Percentiles rank a stretch among this genome's conserved stretches.
These are phyloP conservation scores for Talaromyces sp. DNA, from an alignment of 2,329 filamentous ascomycete species.

Conservation along the genomic window DNA sequence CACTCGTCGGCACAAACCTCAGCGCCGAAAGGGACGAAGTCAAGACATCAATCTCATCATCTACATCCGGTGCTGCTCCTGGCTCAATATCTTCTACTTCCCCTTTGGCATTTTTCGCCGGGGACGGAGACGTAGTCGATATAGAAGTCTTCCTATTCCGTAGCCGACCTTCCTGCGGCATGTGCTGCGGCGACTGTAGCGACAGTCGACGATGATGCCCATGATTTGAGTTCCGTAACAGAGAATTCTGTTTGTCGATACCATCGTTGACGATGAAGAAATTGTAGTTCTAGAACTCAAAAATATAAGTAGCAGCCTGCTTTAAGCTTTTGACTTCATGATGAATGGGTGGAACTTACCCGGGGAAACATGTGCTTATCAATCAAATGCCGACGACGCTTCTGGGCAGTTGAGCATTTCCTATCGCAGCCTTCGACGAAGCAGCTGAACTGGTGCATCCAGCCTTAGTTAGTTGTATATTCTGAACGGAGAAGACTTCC, in stretches of 20 bases:
- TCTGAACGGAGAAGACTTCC: neutral
- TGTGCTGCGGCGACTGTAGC: constrained; percentile 30
- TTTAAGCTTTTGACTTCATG: neutral
- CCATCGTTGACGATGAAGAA: constrained; percentile 84
- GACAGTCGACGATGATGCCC: constrained; percentile 38
- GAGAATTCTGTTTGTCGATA: constrained; percentile 79
- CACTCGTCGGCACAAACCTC: constrained; percentile 46
- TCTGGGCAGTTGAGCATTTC: constrained; percentile 78
- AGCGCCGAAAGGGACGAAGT: constrained; percentile 47
- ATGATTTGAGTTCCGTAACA: constrained; percentile 56
- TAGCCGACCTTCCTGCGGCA: constrained; percentile 35
- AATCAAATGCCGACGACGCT: constrained; percentile 82
- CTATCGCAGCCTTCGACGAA: constrained; percentile 86
- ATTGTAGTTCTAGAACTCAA: constrained; percentile 64
- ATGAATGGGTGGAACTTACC: constrained; percentile 32
- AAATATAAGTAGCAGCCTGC: neutral
- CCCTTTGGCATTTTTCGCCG: neutral
- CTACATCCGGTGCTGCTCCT: neutral
- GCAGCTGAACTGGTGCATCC: constrained; percentile 68
- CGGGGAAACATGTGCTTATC: constrained; percentile 92
- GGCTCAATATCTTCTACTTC: neutral
- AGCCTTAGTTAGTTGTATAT: neutral
- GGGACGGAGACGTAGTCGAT: constrained; percentile 22
- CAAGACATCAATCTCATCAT: constrained; percentile 36
- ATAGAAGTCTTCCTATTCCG: constrained; percentile 34